phyloP scores from a whole-genome alignment of 83 land plant genomes.

The Diphasiastrum complanatum region DNA sequence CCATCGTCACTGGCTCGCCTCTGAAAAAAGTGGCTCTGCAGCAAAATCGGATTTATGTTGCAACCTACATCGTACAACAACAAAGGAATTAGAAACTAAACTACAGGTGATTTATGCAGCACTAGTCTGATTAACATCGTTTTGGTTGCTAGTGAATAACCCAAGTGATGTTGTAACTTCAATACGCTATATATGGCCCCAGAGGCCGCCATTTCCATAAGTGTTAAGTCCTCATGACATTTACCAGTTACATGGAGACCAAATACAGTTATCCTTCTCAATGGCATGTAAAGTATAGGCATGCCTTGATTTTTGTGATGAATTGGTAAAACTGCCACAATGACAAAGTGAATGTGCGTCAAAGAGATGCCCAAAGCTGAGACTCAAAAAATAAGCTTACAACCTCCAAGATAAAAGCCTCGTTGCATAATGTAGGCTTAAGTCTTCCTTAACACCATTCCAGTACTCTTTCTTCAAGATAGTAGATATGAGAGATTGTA shows the following conservation, averaged over 20 bases:
- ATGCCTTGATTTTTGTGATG: conserved; percentile 82
- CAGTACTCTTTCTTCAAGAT: not conserved
- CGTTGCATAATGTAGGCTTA: not conserved
- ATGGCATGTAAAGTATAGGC: conserved; percentile 86
- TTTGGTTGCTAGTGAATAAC: not conserved
- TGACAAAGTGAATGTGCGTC: no score
- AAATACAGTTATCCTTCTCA: conserved; percentile 62
- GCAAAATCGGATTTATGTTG: conserved; percentile 10
- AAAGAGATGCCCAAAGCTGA: not conserved
- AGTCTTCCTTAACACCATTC: not conserved
- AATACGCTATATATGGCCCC: not conserved
- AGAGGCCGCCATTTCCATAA: not conserved
- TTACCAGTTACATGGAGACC: conserved; percentile 77
- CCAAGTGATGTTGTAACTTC: not conserved
- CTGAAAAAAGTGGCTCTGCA: conserved; percentile 5
- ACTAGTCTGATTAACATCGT: not conserved
- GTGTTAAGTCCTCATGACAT: not conserved
- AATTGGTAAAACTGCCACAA: conserved; percentile 66
- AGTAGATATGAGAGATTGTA: not conserved
- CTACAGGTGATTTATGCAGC: not conserved
- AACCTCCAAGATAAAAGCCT: not conserved
- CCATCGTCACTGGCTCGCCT: no score
- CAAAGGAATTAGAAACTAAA: not conserved
- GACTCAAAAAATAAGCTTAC: not conserved
- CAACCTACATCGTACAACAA: conserved; percentile 8